Evolutionary conservation across 2,329 filamentous ascomycete species (phyloP), one percentile per base, ranked within the genome.

Genomic region (Colletotrichum truncatum): DNA sequence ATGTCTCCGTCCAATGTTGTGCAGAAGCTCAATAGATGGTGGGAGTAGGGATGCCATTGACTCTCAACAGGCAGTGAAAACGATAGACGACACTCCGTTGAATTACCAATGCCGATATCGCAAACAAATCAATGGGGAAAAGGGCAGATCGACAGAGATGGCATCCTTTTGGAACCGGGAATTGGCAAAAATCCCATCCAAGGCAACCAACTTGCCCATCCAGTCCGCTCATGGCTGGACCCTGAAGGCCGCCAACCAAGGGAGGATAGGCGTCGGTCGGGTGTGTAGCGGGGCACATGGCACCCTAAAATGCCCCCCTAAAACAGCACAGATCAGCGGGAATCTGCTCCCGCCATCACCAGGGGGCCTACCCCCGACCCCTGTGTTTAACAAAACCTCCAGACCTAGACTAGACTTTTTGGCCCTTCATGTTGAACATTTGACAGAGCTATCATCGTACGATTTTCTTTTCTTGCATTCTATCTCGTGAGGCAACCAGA

Each of bases 321-420:
- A 53, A 53, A 18, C 21, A 39, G 48, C 25, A 32, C 30, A 54
- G 61, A 54, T 62, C 55, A 32, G 32, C 46, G 25, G 10, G 23
- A 16, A 38, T 45, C 14, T 25, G n/a, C 25, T 32, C 16, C 51
- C 30, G 25, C 16, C n/a, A 10, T 39, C 7, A 30, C n/a, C 9
- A 11, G 23, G 18, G 25, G 23, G 23, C 39, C n/a, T n/a, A n/a
- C n/a, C n/a, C n/a, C n/a, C n/a, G n/a, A n/a, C n/a, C n/a, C 16
- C 18, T 23, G 16, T 21, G 8, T 23, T 30, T 39, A 18, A 23
- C 25, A 41, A 23, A 61, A 53, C 26, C 14, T 8, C 10, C 10
- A 25, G 34, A 18, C 32, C 25, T 4, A 45, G 39, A 5, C 32
- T 8, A 16, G 32, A 12, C 38, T 16, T 25, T 25, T 10, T 4